Percentiles rank a stretch among this genome's conserved stretches.
Evolutionary conservation across 2,329 filamentous ascomycete species (phyloP).

Genomic region (Rhynchosporium secalis): DNA sequence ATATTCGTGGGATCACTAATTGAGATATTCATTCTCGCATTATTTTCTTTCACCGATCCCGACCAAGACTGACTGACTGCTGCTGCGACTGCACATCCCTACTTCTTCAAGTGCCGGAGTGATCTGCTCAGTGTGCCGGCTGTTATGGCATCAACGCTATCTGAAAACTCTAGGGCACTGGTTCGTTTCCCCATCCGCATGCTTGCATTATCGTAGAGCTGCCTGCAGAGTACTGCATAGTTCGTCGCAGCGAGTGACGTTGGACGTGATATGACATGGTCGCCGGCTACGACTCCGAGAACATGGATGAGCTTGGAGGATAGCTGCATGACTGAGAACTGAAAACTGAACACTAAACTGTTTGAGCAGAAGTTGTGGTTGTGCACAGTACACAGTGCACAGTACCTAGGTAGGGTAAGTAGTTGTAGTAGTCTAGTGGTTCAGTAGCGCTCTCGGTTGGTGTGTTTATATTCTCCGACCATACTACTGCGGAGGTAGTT

Average conservation of each 20-base stretch:
- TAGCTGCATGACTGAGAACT: background rate
- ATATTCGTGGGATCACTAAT: too few relatives aligned
- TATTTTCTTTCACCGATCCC: too few relatives aligned
- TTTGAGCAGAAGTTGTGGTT: too few relatives aligned
- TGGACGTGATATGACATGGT: slow-evolving; percentile 14
- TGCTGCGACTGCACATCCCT: background rate
- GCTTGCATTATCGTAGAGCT: background rate
- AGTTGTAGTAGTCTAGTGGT: background rate
- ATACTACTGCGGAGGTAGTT: background rate
- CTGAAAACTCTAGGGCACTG: background rate
- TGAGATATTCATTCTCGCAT: too few relatives aligned
- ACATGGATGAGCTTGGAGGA: slow-evolving; percentile 12
- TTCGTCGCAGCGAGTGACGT: slow-evolving; percentile 7
- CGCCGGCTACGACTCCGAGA: slow-evolving; percentile 15
- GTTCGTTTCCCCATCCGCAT: background rate
- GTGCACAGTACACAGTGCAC: too few relatives aligned
- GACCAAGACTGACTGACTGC: background rate
- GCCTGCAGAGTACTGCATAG: background rate
- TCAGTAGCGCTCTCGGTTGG: background rate
- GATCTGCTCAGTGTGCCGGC: slow-evolving; percentile 16
- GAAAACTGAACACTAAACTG: background rate
- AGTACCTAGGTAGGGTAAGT: background rate
- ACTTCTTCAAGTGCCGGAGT: slow-evolving; percentile 19
- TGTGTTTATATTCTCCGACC: background rate
- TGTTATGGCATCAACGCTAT: slow-evolving; percentile 3